Conservation (phyloP, 257 asterid genomes). For the Solanum microdontum region DNA sequence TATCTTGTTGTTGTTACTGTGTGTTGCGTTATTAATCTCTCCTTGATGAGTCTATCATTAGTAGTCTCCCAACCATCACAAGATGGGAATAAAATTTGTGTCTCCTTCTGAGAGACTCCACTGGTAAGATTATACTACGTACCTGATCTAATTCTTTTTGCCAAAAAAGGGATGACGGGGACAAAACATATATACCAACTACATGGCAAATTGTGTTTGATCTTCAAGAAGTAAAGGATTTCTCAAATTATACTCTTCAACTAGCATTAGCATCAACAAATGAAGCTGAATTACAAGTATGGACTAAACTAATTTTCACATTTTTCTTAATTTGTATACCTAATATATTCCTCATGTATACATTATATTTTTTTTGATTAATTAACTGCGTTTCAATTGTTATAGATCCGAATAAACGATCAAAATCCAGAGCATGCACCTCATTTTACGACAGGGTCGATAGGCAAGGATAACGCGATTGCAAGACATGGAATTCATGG, state of each 20-base stretch:
- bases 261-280: conserved; percentile 56
- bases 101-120: too few relatives aligned
- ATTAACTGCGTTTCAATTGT: not conserved
- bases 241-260: conserved; percentile 47
- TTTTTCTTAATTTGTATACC: not conserved
- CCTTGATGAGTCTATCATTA: not conserved
- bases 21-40: not conserved
- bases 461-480: conserved; percentile 47
- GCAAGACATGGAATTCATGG: conserved; percentile 63
- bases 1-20: not conserved
- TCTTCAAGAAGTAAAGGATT: conserved; percentile 5
- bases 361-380: not conserved
- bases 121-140: not conserved
- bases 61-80: not conserved
- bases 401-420: conserved; percentile 34
- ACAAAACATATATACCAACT: conserved; percentile 16
- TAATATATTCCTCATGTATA: not conserved
- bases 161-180: conserved; percentile 22
- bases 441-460: conserved; percentile 19
- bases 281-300: conserved; percentile 41
- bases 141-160: not conserved
- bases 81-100: not conserved
- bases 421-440: not conserved
- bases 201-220: conserved; percentile 56
- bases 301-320: not conserved